A percentile compares a stretch with the other conserved stretches of the same genome.
phyloP scores from a whole-genome alignment of 1,284 basidiomycete genomes.

The Prillingera fragicola region DNA sequence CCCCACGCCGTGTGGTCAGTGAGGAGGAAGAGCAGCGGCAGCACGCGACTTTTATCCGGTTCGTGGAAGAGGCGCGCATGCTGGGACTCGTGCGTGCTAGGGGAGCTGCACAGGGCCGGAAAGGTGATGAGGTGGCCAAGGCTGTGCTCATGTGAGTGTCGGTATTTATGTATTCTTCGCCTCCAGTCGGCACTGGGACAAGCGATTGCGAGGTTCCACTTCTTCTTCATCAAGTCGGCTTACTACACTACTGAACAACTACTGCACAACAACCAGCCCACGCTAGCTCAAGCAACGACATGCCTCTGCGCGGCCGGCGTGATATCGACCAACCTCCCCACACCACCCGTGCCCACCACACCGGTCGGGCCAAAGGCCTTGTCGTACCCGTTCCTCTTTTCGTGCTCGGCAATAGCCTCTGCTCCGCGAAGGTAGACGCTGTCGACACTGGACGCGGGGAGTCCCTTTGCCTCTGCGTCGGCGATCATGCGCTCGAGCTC shows the following conservation, averaged over 20 bases:
- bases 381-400: slow-evolving; percentile 29
- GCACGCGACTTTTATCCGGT: slow-evolving; percentile 41
- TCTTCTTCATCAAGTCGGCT: too few relatives aligned
- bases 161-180: too few relatives aligned
- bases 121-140: slow-evolving; percentile 41
- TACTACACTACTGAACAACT: too few relatives aligned
- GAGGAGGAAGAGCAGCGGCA: slow-evolving; percentile 28
- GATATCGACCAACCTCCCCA: too few relatives aligned
- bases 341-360: not conserved
- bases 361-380: slow-evolving; percentile 25
- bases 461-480: slow-evolving; percentile 18
- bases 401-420: slow-evolving; percentile 27
- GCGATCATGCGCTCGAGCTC: slow-evolving; percentile 27
- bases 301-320: too few relatives aligned
- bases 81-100: slow-evolving; percentile 37
- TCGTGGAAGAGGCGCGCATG: slow-evolving; percentile 43
- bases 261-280: too few relatives aligned
- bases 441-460: slow-evolving; percentile 13
- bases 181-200: too few relatives aligned
- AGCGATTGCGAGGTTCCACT: too few relatives aligned
- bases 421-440: slow-evolving; percentile 26
- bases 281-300: too few relatives aligned
- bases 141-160: slow-evolving; percentile 24
- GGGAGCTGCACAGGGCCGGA: slow-evolving; percentile 22
- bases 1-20: not conserved